A percentile compares a stretch with the other conserved stretches of the same genome.
These are phyloP conservation scores for Epichloe coenophiala DNA, from an alignment of 2,329 filamentous ascomycete genomes.

Conservation along the genomic window DNA sequence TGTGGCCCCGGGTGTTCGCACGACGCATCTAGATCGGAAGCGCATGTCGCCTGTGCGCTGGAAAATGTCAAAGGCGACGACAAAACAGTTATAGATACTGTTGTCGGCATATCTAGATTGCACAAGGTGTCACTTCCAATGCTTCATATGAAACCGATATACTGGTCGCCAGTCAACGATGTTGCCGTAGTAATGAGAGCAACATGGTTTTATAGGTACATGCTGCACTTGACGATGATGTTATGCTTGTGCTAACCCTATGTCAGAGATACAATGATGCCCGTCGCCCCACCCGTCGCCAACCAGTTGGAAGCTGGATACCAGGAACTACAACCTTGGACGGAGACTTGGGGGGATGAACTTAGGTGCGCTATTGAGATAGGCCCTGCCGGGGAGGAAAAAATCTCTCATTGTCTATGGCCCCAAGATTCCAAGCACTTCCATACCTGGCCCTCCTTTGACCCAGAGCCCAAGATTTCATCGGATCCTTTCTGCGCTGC, in stretches of 20 bases:
- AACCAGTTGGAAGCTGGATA: conserved; percentile 93
- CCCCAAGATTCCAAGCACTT: conserved; percentile 34
- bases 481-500: conserved; percentile 46
- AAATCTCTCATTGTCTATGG: conserved; percentile 76
- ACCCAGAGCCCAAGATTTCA: conserved; percentile 29
- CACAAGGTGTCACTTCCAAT: conserved; percentile 77
- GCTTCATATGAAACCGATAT: conserved; percentile 87
- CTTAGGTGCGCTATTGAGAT: conserved; percentile 81
- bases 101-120: conserved; percentile 79
- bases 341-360: conserved; percentile 85
- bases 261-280: conserved; percentile 68
- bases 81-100: conserved; percentile 40
- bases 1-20: background rate
- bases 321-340: conserved; percentile 73
- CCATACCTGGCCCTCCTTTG: conserved; percentile 7
- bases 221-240: background rate
- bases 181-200: conserved; percentile 68
- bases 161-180: conserved; percentile 92
- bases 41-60: conserved; percentile 2
- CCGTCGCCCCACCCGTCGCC: conserved; percentile 70
- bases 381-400: conserved; percentile 73
- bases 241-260: conserved; percentile 8
- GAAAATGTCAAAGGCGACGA: conserved; percentile 13
- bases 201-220: conserved; percentile 85
- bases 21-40: background rate